Conservation (phyloP, 805 yeast genomes). For the Saccharomycopsis babjevae region DNA sequence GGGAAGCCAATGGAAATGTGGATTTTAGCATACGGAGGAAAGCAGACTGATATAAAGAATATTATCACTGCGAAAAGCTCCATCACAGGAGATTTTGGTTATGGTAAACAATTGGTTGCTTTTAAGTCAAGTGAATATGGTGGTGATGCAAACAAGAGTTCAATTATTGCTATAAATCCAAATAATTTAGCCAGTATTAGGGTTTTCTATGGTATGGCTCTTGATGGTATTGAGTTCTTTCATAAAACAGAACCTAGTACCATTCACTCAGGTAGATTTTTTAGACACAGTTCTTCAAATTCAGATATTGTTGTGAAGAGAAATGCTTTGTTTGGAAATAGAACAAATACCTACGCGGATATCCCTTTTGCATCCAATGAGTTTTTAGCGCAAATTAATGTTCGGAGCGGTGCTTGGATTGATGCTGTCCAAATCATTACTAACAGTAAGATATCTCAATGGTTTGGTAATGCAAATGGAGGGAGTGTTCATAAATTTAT, state of each 20-base stretch:
- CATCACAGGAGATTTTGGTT: conserved; percentile 32
- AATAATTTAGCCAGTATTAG: conserved; percentile 40
- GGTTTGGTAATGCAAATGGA: conserved; percentile 65
- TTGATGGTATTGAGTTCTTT: conserved; percentile 64
- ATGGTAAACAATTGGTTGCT: conserved; percentile 29
- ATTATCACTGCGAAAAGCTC: conserved; percentile 23
- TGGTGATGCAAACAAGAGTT: conserved; percentile 21
- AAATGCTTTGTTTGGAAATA: conserved; percentile 3
- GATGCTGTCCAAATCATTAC: conserved; percentile 78
- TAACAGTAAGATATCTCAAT: conserved; percentile 35
- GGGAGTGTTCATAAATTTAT: conserved; percentile 46
- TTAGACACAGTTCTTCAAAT: not conserved
- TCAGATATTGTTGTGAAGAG: not conserved
- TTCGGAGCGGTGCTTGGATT: conserved; percentile 80
- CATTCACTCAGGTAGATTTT: not conserved
- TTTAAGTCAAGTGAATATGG: conserved; percentile 31
- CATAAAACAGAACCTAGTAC: conserved; percentile 15
- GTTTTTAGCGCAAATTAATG: conserved; percentile 42
- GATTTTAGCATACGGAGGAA: conserved; percentile 18
- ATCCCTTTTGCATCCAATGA: conserved; percentile 51
- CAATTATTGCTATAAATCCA: conserved; percentile 29
- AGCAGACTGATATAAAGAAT: conserved; percentile 39
- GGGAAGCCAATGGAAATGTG: conserved; percentile 24
- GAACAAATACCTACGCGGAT: conserved; percentile 42
- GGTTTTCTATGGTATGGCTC: conserved; percentile 62